phyloP scores from a whole-genome alignment of 2,329 filamentous ascomycete species.

The Chrysosporium keratinophilum region DNA sequence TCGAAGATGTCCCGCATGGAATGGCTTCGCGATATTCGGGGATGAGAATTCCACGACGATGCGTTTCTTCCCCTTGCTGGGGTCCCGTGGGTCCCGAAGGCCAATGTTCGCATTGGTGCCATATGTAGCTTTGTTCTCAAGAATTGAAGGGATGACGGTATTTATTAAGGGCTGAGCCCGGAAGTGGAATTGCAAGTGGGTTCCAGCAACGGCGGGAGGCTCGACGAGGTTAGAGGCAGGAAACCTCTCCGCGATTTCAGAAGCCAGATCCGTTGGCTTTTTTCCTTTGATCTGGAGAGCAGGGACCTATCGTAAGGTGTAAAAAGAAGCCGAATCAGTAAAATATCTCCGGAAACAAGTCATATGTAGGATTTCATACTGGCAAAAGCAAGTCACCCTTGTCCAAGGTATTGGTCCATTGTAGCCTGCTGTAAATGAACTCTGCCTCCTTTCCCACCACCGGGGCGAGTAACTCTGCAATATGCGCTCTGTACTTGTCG shows the following conservation, averaged over 20 bases:
- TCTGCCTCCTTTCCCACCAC: slow-evolving; percentile 31
- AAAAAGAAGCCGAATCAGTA: neutral
- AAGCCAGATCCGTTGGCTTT: slow-evolving; percentile 48
- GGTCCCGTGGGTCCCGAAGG: slow-evolving; percentile 47
- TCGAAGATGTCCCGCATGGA: slow-evolving; percentile 55
- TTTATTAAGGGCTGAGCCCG: slow-evolving; percentile 47
- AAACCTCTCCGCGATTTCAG: slow-evolving; percentile 48
- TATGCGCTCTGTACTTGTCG: slow-evolving; percentile 38
- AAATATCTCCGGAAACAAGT: neutral
- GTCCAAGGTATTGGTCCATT: slow-evolving; percentile 39
- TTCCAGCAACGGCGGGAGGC: slow-evolving; percentile 46
- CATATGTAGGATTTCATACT: slow-evolving; percentile 21
- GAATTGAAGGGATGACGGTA: slow-evolving; percentile 50
- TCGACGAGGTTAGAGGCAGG: slow-evolving; percentile 49
- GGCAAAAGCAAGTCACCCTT: slow-evolving; percentile 39
- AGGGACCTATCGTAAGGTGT: slow-evolving; percentile 25
- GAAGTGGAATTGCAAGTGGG: slow-evolving; percentile 58
- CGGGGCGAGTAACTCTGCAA: slow-evolving; percentile 34
- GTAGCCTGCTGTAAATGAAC: slow-evolving; percentile 32
- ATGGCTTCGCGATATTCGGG: slow-evolving; percentile 58
- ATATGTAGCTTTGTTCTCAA: slow-evolving; percentile 46
- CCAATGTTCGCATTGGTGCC: slow-evolving; percentile 52
- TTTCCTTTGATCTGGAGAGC: slow-evolving; percentile 44
- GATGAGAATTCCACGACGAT: slow-evolving; percentile 57
- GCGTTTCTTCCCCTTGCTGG: slow-evolving; percentile 47